Evolutionary conservation across 768 basidiomycete species (phyloP).

Genomic region (Clavulina sp.): DNA sequence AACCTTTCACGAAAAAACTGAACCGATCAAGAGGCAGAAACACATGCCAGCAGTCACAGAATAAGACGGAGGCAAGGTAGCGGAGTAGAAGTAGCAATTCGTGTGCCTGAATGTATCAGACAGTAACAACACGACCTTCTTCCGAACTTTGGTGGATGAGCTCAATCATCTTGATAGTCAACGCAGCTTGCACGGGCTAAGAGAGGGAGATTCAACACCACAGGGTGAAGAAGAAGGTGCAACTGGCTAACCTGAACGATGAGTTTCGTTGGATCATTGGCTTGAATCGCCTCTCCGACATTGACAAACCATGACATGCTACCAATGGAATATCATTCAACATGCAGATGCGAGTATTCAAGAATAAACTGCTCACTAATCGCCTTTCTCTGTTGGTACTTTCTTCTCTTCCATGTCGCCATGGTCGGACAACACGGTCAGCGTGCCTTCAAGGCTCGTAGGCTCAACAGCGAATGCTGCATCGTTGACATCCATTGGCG

Average conservation of each 20-base stretch:
- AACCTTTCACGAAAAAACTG: no score
- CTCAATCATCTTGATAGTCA: constrained; percentile 22
- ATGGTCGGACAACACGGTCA: constrained; percentile 7
- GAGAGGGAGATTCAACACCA: constrained; percentile 3
- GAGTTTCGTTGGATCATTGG: background rate
- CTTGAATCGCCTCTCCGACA: constrained; percentile 9
- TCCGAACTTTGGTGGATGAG: constrained; percentile 17
- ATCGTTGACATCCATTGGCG: constrained; percentile 4
- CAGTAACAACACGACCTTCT: constrained; percentile 13
- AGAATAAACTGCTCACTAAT: constrained; percentile 6
- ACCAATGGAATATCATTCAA: background rate
- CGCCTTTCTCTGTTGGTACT: constrained; percentile 6
- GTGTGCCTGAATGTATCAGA: background rate
- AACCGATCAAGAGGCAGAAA: no score
- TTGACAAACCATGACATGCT: constrained; percentile 8
- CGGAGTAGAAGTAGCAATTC: no score
- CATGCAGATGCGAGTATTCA: background rate
- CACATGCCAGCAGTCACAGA: no score
- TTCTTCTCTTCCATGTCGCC: constrained; percentile 1
- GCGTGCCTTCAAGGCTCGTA: constrained; percentile 7
- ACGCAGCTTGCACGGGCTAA: constrained; percentile 20
- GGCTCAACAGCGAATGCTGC: constrained; percentile 12
- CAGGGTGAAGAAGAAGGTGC: background rate
- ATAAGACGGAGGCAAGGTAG: no score
- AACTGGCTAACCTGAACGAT: constrained; percentile 5